Evolutionary conservation across 305 asterid species (phyloP), one percentile per base, ranked within the genome.

Genomic region (Fraxinus albicans): DNA sequence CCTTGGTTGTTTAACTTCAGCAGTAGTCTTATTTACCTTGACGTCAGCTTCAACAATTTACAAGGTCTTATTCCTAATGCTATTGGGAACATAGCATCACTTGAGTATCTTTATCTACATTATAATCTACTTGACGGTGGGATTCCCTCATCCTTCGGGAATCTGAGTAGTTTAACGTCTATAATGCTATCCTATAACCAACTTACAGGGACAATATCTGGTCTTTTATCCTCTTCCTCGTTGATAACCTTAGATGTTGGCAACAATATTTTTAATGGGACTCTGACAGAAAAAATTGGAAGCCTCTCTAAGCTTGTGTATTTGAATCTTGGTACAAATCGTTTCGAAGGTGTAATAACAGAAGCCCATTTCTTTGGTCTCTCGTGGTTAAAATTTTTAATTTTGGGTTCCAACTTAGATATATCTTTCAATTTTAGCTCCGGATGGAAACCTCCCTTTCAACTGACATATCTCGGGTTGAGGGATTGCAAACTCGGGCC

Each of bases 381-480:
- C 17, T 83, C 79, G 27, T 9, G 3, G 0, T 33, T 85, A 47
- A 19, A 7, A 3, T 0, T 0, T 3, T 9, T 89, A 23, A 29
- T 5, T 12, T 23, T 86, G 13, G 33, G 60, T 5, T 77, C 15
- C 27, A 88, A 88, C 74, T 50, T 55, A 2, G 3, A 47, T 38
- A 31, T 85, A 8, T 29, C 70, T 12, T n/a, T 85, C 2, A 76
- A 83, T 1, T 38, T 42, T 3, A 78, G 80, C 53, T 58, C 23
- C 0, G 23, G n/a, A 1, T 88, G 87, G 90, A 1, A 27, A 40
- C 86, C 86, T 53, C 83, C 80, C 2, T 86, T 82, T 77, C 80
- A 81, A n/a, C 82, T 81, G 2, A 2, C 2, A 0, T 0, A 6
- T 27, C 19, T 81, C 29, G 4, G 6, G 1, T 69, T 89, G 17